Evolutionary conservation across 345 rosid genomes (phyloP).

Genomic region (Triadica sebifera): DNA sequence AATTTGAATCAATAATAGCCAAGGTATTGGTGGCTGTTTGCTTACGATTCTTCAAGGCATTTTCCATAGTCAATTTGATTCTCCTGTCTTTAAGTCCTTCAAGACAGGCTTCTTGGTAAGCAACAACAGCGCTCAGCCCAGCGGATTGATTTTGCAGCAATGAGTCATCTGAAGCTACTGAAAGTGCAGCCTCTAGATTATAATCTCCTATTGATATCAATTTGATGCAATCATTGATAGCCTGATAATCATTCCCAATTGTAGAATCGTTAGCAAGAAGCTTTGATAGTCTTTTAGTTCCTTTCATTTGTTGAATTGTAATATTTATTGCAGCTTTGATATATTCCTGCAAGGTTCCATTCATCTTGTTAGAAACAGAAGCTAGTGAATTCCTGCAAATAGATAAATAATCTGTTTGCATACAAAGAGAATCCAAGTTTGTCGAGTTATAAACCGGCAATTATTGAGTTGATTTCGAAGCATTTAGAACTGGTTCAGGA

Average conservation of each 20-base stretch:
- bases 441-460: no score
- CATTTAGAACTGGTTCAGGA: neutral
- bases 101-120: conserved; percentile 2
- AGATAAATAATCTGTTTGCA: neutral
- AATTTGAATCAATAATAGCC: neutral
- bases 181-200: neutral
- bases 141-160: neutral
- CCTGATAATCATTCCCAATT: neutral
- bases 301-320: neutral
- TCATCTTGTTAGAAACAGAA: neutral
- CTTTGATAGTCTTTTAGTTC: neutral
- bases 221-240: neutral
- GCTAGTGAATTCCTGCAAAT: neutral
- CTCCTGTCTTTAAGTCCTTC: neutral
- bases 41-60: neutral
- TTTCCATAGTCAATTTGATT: neutral
- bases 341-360: neutral
- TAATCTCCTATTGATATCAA: neutral
- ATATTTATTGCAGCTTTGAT: neutral
- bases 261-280: neutral
- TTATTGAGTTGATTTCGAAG: neutral
- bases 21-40: neutral
- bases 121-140: conserved; percentile 2
- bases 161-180: neutral
- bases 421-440: neutral